Conservation (phyloP, 768 basidiomycete genomes). For the Porpolomopsis calyptriformis region DNA sequence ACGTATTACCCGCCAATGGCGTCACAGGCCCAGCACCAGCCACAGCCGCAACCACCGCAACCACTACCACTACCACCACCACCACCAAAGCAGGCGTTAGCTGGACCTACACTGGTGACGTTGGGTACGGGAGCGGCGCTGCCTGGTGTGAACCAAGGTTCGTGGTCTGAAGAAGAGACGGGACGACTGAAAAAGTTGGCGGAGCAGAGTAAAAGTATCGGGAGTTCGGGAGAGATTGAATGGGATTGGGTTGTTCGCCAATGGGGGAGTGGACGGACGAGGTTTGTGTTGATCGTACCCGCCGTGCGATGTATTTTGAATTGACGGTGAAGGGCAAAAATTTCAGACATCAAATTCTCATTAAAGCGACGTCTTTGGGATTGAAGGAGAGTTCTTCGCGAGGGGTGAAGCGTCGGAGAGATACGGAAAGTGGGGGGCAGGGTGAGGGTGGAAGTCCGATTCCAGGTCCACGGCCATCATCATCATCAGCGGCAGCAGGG, state of each 20-base stretch:
- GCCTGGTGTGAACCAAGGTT: constrained; percentile 47
- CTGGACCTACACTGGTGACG: constrained; percentile 19
- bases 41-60: constrained; percentile 15
- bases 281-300: constrained; percentile 33
- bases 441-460: constrained; percentile 20
- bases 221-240: constrained; percentile 49
- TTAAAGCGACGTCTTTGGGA: constrained; percentile 70
- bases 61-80: constrained; percentile 4
- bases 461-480: constrained; percentile 22
- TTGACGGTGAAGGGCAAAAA: too few species aligned
- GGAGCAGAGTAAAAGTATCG: constrained; percentile 48
- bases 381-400: constrained; percentile 64
- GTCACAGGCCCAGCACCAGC: constrained; percentile 14
- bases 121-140: constrained; percentile 23
- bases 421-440: constrained; percentile 18
- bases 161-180: constrained; percentile 73
- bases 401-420: constrained; percentile 45
- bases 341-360: constrained; percentile 66
- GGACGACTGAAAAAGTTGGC: constrained; percentile 58
- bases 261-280: constrained; percentile 66
- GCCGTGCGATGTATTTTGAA: too few species aligned
- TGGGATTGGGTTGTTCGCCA: constrained; percentile 72
- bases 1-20: constrained; percentile 11
- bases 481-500: constrained; percentile 14
- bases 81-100: constrained; percentile 9